Conservation (phyloP, 352 stramenopile genomes). For the Aphanomyces astaci region DNA sequence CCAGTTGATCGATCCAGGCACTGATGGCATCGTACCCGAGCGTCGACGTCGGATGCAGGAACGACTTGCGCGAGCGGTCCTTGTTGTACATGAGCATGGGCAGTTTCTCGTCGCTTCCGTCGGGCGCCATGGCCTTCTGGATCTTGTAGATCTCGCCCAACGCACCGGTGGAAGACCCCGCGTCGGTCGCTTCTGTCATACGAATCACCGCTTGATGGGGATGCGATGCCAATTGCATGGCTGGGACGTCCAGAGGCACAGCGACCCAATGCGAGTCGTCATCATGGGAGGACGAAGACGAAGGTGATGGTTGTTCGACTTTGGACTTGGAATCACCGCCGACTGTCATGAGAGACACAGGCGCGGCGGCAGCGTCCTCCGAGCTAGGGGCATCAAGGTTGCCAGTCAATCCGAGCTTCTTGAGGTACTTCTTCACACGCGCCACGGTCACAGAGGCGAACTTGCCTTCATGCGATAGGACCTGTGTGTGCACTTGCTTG, state of each 20-base stretch:
- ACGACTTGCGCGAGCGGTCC: conserved; percentile 75
- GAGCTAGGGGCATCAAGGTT: neutral
- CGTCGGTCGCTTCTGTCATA: conserved; percentile 67
- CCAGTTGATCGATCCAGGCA: conserved; percentile 44
- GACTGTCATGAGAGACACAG: conserved; percentile 77
- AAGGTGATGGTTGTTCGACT: conserved; percentile 12
- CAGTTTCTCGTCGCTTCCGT: conserved; percentile 42
- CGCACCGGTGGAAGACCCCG: conserved; percentile 51
- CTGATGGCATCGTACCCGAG: conserved; percentile 64
- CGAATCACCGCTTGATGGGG: conserved; percentile 81
- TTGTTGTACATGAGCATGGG: conserved; percentile 89
- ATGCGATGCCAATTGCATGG: conserved; percentile 65
- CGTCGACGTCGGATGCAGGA: conserved; percentile 66
- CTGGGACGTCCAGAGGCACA: conserved; percentile 76
- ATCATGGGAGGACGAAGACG: neutral
- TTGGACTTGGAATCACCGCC: conserved; percentile 67
- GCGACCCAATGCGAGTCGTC: conserved; percentile 56
- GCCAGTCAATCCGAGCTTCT: conserved; percentile 59
- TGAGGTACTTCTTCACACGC: conserved; percentile 79
- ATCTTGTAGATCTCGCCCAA: conserved; percentile 88
- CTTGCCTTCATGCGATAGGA: conserved; percentile 69
- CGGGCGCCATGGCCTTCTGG: conserved; percentile 59
- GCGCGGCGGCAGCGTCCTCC: conserved; percentile 25
- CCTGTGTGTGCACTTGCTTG: conserved; percentile 77
- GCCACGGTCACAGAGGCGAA: conserved; percentile 66